Percentiles rank a stretch among this genome's conserved stretches.
Evolutionary conservation across 1,284 basidiomycete species (phyloP).

Genomic region (Cutaneotrichosporon sp.): DNA sequence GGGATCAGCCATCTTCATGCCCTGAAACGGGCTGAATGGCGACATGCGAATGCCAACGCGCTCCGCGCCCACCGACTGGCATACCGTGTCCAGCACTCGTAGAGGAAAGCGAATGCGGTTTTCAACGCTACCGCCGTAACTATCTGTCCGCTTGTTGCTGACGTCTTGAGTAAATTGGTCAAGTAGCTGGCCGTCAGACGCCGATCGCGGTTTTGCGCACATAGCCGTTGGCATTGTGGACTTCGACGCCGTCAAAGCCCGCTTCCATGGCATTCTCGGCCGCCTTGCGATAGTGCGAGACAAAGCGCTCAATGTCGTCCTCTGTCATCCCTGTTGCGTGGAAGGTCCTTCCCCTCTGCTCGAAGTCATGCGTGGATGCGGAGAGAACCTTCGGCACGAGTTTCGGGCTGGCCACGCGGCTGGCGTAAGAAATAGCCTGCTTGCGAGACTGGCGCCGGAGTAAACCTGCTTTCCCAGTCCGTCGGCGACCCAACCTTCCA

Average conservation of each 20-base stretch:
- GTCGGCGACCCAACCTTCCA: not conserved
- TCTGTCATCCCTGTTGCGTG: too few species aligned
- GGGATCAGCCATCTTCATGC: conserved; percentile 17
- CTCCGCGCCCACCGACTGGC: conserved; percentile 54
- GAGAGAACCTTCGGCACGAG: too few species aligned
- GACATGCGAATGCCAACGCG: conserved; percentile 55
- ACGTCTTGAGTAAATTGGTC: conserved; percentile 58
- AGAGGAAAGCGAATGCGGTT: conserved; percentile 56
- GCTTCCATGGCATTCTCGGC: conserved; percentile 57
- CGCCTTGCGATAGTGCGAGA: conserved; percentile 52
- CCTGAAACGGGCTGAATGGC: conserved; percentile 55
- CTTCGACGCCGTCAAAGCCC: conserved; percentile 63
- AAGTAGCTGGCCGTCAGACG: conserved; percentile 22
- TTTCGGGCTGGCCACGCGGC: conserved; percentile 9
- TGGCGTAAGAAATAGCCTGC: not conserved
- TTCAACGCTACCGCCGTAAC: conserved; percentile 58
- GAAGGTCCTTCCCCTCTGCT: too few species aligned
- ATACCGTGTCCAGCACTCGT: conserved; percentile 54
- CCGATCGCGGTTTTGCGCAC: too few species aligned
- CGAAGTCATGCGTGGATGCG: too few species aligned
- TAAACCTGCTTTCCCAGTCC: too few species aligned
- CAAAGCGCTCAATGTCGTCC: conserved; percentile 45
- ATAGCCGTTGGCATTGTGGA: conserved; percentile 44
- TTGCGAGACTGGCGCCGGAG: too few species aligned
- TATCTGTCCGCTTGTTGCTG: conserved; percentile 58